A percentile compares a stretch with the other conserved stretches of the same genome.
Conservation (phyloP, 768 basidiomycete species). For the Hygrophorus russula region DNA sequence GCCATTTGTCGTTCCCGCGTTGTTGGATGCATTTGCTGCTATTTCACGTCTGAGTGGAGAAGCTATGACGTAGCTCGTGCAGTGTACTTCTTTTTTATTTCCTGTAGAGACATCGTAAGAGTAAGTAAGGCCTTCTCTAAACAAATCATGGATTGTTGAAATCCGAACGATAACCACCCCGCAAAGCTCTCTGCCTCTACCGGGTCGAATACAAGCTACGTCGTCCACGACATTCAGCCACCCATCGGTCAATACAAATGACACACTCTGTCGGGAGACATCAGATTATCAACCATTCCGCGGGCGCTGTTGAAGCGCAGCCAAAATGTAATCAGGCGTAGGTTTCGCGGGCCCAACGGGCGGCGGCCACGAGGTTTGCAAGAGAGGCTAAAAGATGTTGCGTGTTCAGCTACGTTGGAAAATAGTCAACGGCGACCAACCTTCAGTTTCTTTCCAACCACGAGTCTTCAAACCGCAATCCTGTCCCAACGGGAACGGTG, state of each 20-base stretch:
- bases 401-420: constrained; percentile 3
- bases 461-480: constrained; percentile 99
- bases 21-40: constrained; percentile 36
- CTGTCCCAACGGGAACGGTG: constrained; percentile 17
- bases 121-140: no score
- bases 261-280: constrained; percentile 11
- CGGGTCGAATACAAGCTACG: no score
- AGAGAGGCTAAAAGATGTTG: constrained; percentile 45
- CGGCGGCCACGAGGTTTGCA: constrained; percentile 79
- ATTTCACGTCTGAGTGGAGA: no score
- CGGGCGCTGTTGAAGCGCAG: constrained; percentile 91
- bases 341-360: constrained; percentile 84
- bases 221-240: constrained; percentile 21
- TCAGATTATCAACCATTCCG: constrained; percentile 39
- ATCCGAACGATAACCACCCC: constrained; percentile 12
- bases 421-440: constrained; percentile 15
- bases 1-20: constrained; percentile 47
- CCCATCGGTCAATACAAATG: constrained; percentile 37
- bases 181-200: no score
- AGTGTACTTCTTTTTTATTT: no score
- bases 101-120: no score
- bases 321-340: constrained; percentile 49
- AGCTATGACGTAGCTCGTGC: no score
- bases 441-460: constrained; percentile 96
- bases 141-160: constrained; percentile 62